phyloP scores from a whole-genome alignment of 2,329 filamentous ascomycete species.

The Biscogniauxia mediterranea region DNA sequence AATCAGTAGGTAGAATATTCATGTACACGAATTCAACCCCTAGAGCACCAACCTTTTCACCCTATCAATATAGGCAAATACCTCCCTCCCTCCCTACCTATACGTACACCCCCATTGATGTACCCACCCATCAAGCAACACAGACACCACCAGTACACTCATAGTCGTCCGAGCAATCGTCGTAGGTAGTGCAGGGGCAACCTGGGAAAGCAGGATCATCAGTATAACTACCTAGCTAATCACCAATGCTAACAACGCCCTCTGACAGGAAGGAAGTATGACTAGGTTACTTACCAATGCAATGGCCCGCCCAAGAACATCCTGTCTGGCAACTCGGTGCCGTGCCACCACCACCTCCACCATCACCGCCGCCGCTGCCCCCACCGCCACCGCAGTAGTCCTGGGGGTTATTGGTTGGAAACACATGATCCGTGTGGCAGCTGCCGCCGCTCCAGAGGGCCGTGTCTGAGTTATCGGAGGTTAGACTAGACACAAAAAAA shows the following conservation, averaged over 20 bases:
- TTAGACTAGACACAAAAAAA: too few relatives aligned
- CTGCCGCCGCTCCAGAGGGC: background rate
- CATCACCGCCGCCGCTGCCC: too few relatives aligned
- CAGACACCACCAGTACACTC: background rate
- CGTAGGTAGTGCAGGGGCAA: background rate
- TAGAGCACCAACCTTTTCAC: background rate
- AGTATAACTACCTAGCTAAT: background rate
- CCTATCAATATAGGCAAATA: too few relatives aligned
- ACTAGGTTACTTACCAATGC: background rate
- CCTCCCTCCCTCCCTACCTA: too few relatives aligned
- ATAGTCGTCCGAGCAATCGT: background rate
- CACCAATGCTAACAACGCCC: background rate
- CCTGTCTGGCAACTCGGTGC: background rate
- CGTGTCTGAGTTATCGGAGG: too few relatives aligned
- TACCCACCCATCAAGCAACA: background rate
- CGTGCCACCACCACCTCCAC: background rate
- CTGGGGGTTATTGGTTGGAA: background rate
- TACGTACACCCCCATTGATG: too few relatives aligned
- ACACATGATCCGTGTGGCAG: background rate
- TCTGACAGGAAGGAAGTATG: background rate
- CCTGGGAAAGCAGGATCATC: background rate
- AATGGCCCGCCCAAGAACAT: background rate
- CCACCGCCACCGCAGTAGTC: background rate
- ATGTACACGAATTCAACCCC: background rate
- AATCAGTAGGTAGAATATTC: too few relatives aligned